phyloP scores from a whole-genome alignment of 2,329 filamentous ascomycete species.

The Bisporella sp. region DNA sequence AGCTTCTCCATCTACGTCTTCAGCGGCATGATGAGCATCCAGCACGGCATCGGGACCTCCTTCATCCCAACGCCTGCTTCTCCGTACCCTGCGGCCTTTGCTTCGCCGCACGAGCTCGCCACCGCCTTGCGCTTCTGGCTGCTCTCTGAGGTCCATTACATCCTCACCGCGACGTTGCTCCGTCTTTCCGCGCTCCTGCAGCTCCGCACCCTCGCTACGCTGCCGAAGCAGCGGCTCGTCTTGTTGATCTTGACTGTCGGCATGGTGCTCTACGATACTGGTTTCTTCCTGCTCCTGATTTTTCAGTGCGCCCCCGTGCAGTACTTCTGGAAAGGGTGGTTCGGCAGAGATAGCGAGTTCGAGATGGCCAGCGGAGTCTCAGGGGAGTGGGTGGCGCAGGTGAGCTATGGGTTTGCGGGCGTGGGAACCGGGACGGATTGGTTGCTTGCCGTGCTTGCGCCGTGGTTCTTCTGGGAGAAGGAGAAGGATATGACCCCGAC shows the following conservation, averaged over 20 bases:
- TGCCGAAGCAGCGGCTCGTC: neutral
- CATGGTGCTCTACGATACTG: constrained; percentile 25
- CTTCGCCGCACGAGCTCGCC: neutral
- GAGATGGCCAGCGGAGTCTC: constrained; percentile 13
- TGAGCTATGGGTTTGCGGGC: constrained; percentile 36
- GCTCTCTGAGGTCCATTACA: constrained; percentile 26
- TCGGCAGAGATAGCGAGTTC: constrained; percentile 16
- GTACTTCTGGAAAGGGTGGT: constrained; percentile 40
- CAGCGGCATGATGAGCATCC: neutral
- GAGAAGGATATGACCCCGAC: constrained; percentile 30
- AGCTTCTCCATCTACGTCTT: constrained; percentile 3
- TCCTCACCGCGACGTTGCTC: constrained; percentile 32
- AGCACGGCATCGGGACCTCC: constrained; percentile 1
- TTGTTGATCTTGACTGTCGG: neutral
- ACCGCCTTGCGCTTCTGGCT: constrained; percentile 4
- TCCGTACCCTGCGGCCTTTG: no score
- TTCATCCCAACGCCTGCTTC: neutral
- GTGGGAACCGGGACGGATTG: constrained; percentile 40
- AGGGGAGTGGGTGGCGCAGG: constrained; percentile 34
- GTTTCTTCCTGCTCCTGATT: constrained; percentile 39
- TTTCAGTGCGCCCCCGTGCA: constrained; percentile 42
- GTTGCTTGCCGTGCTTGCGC: constrained; percentile 39
- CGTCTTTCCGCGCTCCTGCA: constrained; percentile 32
- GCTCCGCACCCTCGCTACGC: constrained; percentile 7
- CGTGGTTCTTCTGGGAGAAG: constrained; percentile 42